Conservation (phyloP, 148 eudicot genomes). For the Limonium bicolor region DNA sequence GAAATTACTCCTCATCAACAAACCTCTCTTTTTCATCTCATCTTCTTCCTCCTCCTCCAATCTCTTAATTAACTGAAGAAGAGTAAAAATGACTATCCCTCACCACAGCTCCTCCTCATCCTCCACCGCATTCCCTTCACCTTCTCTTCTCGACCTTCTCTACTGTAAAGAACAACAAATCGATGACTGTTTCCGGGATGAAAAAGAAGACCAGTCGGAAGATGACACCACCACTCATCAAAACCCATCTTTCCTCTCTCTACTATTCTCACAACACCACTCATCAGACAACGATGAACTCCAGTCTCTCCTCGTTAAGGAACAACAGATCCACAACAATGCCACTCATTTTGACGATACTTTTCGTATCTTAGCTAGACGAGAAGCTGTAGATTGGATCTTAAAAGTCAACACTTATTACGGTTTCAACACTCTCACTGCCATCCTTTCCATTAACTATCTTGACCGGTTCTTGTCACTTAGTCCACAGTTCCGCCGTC, state of each 20-base stretch:
- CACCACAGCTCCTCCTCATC: too few relatives aligned
- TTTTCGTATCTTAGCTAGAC: constrained; percentile 15
- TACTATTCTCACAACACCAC: constrained; percentile 29
- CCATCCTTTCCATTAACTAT: constrained; percentile 49
- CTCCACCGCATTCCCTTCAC: too few relatives aligned
- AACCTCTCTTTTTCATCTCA: too few relatives aligned
- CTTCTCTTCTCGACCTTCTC: neutral
- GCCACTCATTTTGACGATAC: neutral
- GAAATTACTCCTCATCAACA: too few relatives aligned
- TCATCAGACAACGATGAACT: constrained; percentile 61
- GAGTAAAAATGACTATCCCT: too few relatives aligned
- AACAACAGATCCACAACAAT: constrained; percentile 10
- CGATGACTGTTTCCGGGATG: neutral
- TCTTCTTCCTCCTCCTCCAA: too few relatives aligned
- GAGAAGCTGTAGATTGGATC: constrained; percentile 54
- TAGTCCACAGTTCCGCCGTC: constrained; percentile 19
- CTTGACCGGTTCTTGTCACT: constrained; percentile 44
- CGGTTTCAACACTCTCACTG: constrained; percentile 49
- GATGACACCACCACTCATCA: neutral
- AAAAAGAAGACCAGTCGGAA: neutral
- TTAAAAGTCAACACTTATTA: constrained; percentile 39
- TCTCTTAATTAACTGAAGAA: too few relatives aligned
- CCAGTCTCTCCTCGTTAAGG: constrained; percentile 36
- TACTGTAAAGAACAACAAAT: constrained; percentile 1
- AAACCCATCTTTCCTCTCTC: constrained; percentile 5